Evolutionary conservation across 2,329 filamentous ascomycete genomes (phyloP), one percentile per base, ranked within the genome.

Genomic region (Thelonectria discophora): DNA sequence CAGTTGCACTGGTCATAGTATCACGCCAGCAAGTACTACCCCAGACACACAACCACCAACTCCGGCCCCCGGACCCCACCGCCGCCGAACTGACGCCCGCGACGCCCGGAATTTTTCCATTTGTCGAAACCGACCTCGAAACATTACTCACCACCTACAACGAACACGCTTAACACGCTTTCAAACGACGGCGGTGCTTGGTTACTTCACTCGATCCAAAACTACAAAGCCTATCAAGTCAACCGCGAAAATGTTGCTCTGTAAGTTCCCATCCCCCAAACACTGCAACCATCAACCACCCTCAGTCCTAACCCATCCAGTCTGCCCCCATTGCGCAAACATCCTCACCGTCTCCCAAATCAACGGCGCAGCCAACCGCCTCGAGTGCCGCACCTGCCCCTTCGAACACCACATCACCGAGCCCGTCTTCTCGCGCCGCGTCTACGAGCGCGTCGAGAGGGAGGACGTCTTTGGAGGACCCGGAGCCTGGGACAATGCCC

Each of bases 351-450:
- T 94, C 72, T 88, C 88, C 62, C 75, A 81, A 51, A 83, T 83
- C 66, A 82, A 80, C 65, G 81, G 79, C 51, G 82, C 84, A 60
- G 80, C 79, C 72, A 97, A 97, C 82, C 90, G 93, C 60, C 93
- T 98, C 78, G 93, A 97, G 79, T 99, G 95, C 81, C 91, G 93
- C 60, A 97, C 93, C 60, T 99, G 95, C 72, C 94, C 95, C 4
- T 99, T 97, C 81, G 89, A 96, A 76, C 93, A 93, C 78, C 82
- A 90, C 60, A 89, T 98, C 73, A 88, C 89, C 68, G 86, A 89
- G 72, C 87, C 89, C 63, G 91, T 93, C 78, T 97, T 88, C 79
- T 89, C 84, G 71, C 93, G 97, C 73, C 90, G 92, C 70, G 90
- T 90, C 68, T 93, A 95, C 83, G 89, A 90, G 79, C 88, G 90